Evolutionary conservation across 2,329 filamentous ascomycete species (phyloP), one percentile per base, ranked within the genome.

Genomic region (Ophiostoma ulmi): DNA sequence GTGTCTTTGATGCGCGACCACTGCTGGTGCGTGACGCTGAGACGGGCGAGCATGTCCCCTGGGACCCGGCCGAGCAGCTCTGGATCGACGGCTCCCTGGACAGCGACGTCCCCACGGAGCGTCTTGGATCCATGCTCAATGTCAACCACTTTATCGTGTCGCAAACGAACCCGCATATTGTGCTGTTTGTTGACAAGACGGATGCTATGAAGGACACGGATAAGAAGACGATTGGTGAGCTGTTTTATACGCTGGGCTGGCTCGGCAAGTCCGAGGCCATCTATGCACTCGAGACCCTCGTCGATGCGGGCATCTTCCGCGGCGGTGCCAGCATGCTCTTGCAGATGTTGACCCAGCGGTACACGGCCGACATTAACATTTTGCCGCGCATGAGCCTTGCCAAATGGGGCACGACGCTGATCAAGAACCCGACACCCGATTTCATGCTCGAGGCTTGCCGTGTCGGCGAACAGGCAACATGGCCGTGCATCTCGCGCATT

Each of bases 141-240:
- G 94, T 97, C 78, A 97, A 97, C 77, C 94, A 97, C 78, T 97
- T 97, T 77, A 97, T 98, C 75, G 94, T 97, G 22, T 97, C 93
- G 0, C 94, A 98, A 78, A 93, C 97, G 68, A 98, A 98, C 76
- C 94, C 94, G 0, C 94, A 98, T 76, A 92, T 97, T 10, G 88
- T 96, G 0, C 92, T 93, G 0, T 97, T 98, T 76, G 81, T 97
- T 20, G 84, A 87, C 20, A 91, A 89, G 74, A 91, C 96, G 71
- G 91, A 93, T 72, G 55, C 35, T 2, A 5, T 13, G 0, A 65
- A 65, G 5, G 63, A 65, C 20, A 41, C 36, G 1, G 36, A 65
- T 14, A 69, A 69, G 35, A 41, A 61, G 38, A 44, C 71, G 20
- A 58, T 71, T 17, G 69, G 69, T 1, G 72, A 76, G 20, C 92